Percentiles rank a stretch among this genome's conserved stretches.
phyloP scores from a whole-genome alignment of 169 alveolate genomes.

The Cryptosporidium sp. region DNA sequence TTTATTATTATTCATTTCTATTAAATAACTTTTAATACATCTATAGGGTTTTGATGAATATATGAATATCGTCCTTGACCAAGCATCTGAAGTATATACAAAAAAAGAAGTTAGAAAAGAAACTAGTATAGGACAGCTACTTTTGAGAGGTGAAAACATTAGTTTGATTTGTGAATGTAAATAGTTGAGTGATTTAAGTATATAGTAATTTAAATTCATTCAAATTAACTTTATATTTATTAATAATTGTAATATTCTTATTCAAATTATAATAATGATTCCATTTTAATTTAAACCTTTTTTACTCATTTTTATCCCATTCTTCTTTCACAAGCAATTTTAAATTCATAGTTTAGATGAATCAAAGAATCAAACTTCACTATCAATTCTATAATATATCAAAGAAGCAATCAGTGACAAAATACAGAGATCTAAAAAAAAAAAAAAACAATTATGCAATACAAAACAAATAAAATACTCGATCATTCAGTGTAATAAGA shows the following conservation, averaged over 20 bases:
- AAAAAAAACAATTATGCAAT: neutral
- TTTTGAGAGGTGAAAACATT: conserved; percentile 94
- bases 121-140: conserved; percentile 88
- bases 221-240: neutral
- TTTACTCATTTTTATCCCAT: too few species aligned
- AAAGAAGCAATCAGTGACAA: too few species aligned
- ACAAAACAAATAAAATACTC: neutral
- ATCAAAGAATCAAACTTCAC: too few species aligned
- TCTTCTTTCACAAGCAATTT: too few species aligned
- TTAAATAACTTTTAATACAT: neutral
- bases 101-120: conserved; percentile 88
- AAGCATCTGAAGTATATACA: conserved; percentile 91
- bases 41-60: conserved; percentile 95
- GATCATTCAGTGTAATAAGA: too few species aligned
- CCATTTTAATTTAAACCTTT: too few species aligned
- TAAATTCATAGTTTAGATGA: too few species aligned
- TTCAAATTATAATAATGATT: too few species aligned
- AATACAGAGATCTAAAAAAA: too few species aligned
- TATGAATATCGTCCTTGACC: conserved; percentile 96
- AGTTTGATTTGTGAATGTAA: conserved; percentile 90
- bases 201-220: neutral
- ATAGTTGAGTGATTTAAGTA: neutral
- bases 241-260: neutral
- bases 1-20: neutral
- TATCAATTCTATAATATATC: too few species aligned